Evolutionary conservation across 306 rosid species (phyloP).

Genomic region (Boehmeria nivea): DNA sequence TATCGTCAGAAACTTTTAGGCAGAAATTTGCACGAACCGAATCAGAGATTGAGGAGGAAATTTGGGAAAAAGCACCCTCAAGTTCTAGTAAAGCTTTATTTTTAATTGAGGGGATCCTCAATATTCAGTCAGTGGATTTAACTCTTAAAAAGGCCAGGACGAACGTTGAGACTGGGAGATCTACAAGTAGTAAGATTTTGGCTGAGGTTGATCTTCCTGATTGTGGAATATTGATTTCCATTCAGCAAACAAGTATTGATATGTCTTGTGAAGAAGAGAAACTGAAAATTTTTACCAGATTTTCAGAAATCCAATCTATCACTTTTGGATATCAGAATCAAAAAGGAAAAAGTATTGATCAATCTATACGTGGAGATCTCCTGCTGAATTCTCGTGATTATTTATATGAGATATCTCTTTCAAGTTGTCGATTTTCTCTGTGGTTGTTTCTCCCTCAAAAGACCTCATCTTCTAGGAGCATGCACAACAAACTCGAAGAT

Average conservation of each 20-base stretch:
- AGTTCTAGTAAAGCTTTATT: constrained; percentile 29
- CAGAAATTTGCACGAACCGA: constrained; percentile 30
- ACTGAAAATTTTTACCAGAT: constrained; percentile 41
- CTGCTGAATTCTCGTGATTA: constrained; percentile 39
- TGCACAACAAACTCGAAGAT: constrained; percentile 24
- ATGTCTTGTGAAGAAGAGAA: constrained; percentile 55
- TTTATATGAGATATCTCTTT: constrained; percentile 61
- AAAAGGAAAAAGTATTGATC: constrained; percentile 32
- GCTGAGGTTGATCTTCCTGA: constrained; percentile 48
- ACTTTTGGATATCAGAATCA: constrained; percentile 46
- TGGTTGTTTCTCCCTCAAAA: constrained; percentile 28
- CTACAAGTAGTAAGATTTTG: constrained; percentile 29
- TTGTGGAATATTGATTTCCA: constrained; percentile 65
- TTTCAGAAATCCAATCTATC: constrained; percentile 41
- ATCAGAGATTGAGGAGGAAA: constrained; percentile 34
- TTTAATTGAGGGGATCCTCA: constrained; percentile 41
- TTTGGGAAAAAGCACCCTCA: constrained; percentile 22
- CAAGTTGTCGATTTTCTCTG: constrained; percentile 39
- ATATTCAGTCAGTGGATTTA: constrained; percentile 46
- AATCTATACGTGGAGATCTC: constrained; percentile 38
- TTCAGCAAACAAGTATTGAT: constrained; percentile 43
- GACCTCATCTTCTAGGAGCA: constrained; percentile 34
- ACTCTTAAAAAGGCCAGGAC: constrained; percentile 62
- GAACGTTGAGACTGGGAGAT: constrained; percentile 27
- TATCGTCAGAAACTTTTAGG: constrained; percentile 31